These are phyloP conservation scores for Phytopythium oedochilum DNA, from an alignment of 352 stramenopile genomes.

Conservation along the genomic window DNA sequence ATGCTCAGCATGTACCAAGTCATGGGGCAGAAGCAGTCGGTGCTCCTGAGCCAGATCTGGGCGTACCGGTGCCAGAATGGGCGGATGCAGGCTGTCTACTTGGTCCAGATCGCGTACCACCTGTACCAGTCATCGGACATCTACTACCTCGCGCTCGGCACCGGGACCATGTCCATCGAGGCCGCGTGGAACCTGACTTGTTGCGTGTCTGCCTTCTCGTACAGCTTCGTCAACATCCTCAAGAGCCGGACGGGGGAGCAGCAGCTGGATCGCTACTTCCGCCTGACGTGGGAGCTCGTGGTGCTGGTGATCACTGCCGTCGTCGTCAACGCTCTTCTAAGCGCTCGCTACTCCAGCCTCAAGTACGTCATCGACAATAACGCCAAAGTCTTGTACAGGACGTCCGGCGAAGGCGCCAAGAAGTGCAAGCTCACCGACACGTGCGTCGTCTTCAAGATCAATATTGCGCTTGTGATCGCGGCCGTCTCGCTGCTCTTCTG, in stretches of 20 bases:
- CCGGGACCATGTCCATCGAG: conserved; percentile 30
- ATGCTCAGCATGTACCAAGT: conserved; percentile 22
- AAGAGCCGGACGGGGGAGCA: conserved; percentile 20
- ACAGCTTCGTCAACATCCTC: conserved; percentile 18
- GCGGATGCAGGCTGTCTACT: conserved; percentile 18
- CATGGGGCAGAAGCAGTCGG: conserved; percentile 19
- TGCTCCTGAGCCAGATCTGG: conserved; percentile 21
- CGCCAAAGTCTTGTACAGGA: conserved; percentile 13
- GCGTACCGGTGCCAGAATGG: conserved; percentile 13
- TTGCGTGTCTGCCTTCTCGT: conserved; percentile 22
- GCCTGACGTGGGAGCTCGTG: conserved; percentile 23
- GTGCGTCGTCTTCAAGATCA: conserved; percentile 16
- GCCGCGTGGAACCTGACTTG: conserved; percentile 34
- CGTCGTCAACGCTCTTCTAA: conserved; percentile 8
- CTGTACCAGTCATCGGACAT: conserved; percentile 20
- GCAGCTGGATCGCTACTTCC: conserved; percentile 25
- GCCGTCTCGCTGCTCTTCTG: conserved; percentile 4
- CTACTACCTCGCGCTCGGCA: conserved; percentile 27
- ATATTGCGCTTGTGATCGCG: conserved; percentile 12
- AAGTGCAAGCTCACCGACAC: conserved; percentile 20
- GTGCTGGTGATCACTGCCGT: conserved; percentile 10
- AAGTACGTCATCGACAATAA: conserved; percentile 21
- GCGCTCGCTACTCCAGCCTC: conserved; percentile 11
- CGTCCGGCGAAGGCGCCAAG: conserved; percentile 12
- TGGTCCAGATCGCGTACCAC: conserved; percentile 22